Evolutionary conservation across 192 early-diverging fungal genomes (phyloP), one percentile per base, ranked within the genome.

Genomic region (Linnemannia exigua): DNA sequence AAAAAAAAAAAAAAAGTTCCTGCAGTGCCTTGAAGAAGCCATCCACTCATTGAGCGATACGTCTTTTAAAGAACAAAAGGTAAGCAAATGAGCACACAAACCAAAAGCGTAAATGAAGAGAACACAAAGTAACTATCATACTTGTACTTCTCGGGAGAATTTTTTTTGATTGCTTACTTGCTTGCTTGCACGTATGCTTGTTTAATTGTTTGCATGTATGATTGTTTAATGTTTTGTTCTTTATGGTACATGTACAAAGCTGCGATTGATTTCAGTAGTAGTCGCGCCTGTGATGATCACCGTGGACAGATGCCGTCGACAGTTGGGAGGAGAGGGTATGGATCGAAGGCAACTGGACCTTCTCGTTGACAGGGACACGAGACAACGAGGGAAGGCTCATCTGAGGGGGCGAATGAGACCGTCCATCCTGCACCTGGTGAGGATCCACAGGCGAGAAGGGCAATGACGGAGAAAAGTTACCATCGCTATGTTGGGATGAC

Each of bases 311-410:
- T 28, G 70, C 47, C 14, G 70, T n/a, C 7, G 70, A 71, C 38
- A 46, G 38, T 5, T 71, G 38, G 15, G 67, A 70, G 20, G 84
- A 80, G 8, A 86, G 75, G 31, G 66, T 72, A 33, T 80, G 84
- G 44, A 86, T 76, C 46, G 84, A 75, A 16, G 84, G 84, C 78
- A 86, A 38, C 47, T 80, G 78, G 31, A 86, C 72, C 75, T 71
- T 79, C 16, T 80, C 74, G 35, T 70, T 67, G 35, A 28, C 8
- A 44, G 41, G 37, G 14, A 67, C 25, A 46, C 54, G 72, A 35
- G 72, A 67, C 58, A 83, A 36, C 19, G 77, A 66, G 6, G 77
- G 77, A 22, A 75, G 67, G 35, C 68, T 80, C 46, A 54, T 50
- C 14, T 22, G 35, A 28, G 48, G 66, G 3, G 67, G 46, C 17